Base-by-base conservation (phyloP, 1,139 yeast species). In the Yamadazyma triangularis region DNA sequence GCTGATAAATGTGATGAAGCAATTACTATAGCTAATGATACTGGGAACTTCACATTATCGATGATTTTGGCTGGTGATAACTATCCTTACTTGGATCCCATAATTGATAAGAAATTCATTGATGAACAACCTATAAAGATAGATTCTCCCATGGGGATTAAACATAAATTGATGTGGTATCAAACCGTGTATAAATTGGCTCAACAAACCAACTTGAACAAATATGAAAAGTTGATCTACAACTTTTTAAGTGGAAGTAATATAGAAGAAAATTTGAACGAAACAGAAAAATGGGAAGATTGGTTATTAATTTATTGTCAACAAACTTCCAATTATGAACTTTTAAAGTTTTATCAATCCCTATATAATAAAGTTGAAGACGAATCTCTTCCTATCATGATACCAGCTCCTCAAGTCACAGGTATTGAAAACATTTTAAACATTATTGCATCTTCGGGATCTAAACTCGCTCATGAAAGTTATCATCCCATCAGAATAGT, bases 31-130 rank as follows among this genome's bases (percentile, higher is more conserved):
- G 84, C 95, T 43, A 77, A 76, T 36, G 55, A 63, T 26, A 77
- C 95, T 0, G 87, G 85, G 19, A 88, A 89, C 46, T 77, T 75
- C 64, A 70, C 88, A 2, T 60, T 88, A 33, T 77, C 82, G 8
- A 66, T 88, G 55, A 77, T 85, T 7, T 51, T 89, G 26, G 65
- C 79, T 15, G 96, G 96, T 2, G 65, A 76, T 5, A 48, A 53
- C 29, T 77, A 77, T 38, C 87, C 79, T 35, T 81, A 77, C 48
- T 55, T 72, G 23, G 88, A 85, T 47, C 86, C 89, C 0, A 54
- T 64, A 1, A 57, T 79, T 28, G 94, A 84, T 45, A 28, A 28
- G 15, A 34, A 39, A n/a, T 42, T 39, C 24, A 28, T 39, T 21
- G 43, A 42, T 9, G 40, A 44, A n/a, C 32, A 38, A 13, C 36